Percentiles rank a stretch among this genome's conserved stretches.
These are phyloP conservation scores for Viola pubescens DNA, from an alignment of 441 rosid species.

Conservation along the genomic window DNA sequence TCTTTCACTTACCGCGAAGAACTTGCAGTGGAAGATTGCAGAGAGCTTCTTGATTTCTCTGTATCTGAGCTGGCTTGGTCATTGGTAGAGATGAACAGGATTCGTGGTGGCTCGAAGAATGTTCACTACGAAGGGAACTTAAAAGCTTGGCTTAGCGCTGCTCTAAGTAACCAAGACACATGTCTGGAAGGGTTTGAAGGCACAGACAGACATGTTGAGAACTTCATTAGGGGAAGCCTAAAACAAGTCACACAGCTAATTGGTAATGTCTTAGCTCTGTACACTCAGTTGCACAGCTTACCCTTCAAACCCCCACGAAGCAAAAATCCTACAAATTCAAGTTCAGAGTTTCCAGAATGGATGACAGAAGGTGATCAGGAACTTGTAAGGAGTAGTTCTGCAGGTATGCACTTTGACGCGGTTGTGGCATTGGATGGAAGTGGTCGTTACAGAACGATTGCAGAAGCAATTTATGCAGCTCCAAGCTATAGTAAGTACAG, in stretches of 20 bases:
- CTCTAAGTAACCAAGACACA: conserved; percentile 84
- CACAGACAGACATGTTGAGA: conserved; percentile 49
- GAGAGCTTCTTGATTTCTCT: conserved; percentile 80
- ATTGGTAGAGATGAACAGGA: conserved; percentile 55
- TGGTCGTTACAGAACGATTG: conserved; percentile 36
- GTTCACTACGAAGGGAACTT: conserved; percentile 48
- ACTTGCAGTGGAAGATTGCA: conserved; percentile 73
- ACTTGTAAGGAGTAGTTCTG: conserved; percentile 28
- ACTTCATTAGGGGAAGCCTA: conserved; percentile 59
- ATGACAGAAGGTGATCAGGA: conserved; percentile 50
- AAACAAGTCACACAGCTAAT: conserved; percentile 75
- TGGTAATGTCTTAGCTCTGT: conserved; percentile 59
- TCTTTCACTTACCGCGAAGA: conserved; percentile 75
- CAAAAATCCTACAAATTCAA: conserved; percentile 2
- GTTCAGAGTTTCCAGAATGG: conserved; percentile 46
- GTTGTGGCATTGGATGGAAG: conserved; percentile 58
- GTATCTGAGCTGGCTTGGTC: conserved; percentile 90
- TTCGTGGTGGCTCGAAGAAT: conserved; percentile 39
- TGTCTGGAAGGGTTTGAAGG: conserved; percentile 93
- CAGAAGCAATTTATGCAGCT: conserved; percentile 42
- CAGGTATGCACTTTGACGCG: conserved; percentile 39
- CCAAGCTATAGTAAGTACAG: conserved; percentile 32
- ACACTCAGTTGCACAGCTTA: conserved; percentile 52
- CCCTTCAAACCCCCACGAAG: conserved; percentile 52
- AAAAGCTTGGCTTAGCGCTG: conserved; percentile 92